phyloP scores from a whole-genome alignment of 257 asterid species.

The Solanum pennellii region DNA sequence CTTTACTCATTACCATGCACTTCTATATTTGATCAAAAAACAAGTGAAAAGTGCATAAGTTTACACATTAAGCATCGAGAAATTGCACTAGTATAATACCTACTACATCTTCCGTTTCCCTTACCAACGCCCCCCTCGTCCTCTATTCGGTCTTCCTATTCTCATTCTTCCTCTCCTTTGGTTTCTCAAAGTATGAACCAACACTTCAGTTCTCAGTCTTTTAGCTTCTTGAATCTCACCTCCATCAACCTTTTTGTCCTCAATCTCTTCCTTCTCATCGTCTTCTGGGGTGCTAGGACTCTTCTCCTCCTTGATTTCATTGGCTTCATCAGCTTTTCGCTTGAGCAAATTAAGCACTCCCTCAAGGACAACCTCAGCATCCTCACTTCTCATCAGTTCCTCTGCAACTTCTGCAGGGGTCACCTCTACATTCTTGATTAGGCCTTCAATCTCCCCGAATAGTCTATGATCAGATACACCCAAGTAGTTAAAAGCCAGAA shows the following conservation, averaged over 20 bases:
- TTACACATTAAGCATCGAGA: background rate
- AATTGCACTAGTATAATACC: background rate
- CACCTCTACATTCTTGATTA: slow-evolving; percentile 30
- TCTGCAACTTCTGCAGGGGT: slow-evolving; percentile 78
- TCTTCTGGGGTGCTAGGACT: background rate
- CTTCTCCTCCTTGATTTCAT: background rate
- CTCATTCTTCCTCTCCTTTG: background rate
- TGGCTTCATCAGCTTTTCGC: slow-evolving; percentile 14
- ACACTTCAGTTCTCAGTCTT: background rate
- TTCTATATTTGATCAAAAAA: background rate
- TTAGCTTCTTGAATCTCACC: background rate
- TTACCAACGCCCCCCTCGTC: background rate
- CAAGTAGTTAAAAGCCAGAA: slow-evolving; percentile 44
- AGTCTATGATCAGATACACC: slow-evolving; percentile 22
- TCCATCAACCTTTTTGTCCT: background rate
- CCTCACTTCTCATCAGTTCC: slow-evolving; percentile 69
- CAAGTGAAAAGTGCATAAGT: background rate
- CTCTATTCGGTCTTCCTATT: background rate
- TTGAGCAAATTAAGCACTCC: slow-evolving; percentile 47
- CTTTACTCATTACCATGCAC: background rate
- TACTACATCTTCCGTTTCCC: background rate
- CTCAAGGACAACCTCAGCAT: slow-evolving; percentile 38
- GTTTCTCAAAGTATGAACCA: background rate
- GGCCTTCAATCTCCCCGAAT: slow-evolving; percentile 24
- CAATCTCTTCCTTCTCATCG: background rate